Evolutionary conservation across 2,329 filamentous ascomycete genomes (phyloP), one percentile per base, ranked within the genome.

Genomic region (Penicillium sp.): DNA sequence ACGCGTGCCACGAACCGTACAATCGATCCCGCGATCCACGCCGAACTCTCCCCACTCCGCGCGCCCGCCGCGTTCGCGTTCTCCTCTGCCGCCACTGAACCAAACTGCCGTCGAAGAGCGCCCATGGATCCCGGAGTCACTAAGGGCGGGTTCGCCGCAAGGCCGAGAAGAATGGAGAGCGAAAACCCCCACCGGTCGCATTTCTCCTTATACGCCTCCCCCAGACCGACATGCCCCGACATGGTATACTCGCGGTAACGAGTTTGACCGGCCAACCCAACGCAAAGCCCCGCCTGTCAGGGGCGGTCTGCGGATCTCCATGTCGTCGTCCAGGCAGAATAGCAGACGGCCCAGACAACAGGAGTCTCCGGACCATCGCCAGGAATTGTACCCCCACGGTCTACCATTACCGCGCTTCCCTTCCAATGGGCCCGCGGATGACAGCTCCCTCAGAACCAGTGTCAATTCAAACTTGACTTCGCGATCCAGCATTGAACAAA

Each of bases 391-490:
- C 14, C 28, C 52, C 9, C 56, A 56, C 35, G 63, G 58, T 18
- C 51, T 65, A 11, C 56, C 57, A 4, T 44, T 63, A 22, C 64
- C 67, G 11, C 62, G 65, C 26, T 65, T 63, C 23, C 59, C 62
- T n/a, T 55, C 59, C 14, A 58, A 60, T 49, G 60, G 57, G 2
- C 56, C 64, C 3, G 42, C 60, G n/a, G 68, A 70, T 31, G 61
- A 67, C 26, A 61, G 63, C 41, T 54, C 57, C 5, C 64, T 77
- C 20, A 74, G 81, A 20, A 75, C 77, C 11, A 84, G 81, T 52
- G 75, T 79, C 53, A 75, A 80, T 44, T 85, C 81, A 3, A 77
- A 74, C 22, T 69, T 80, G 63, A 85, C 81, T 3, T 79, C 73
- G 3, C 74, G 75, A 44, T 84, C 80, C 13, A 83, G 79, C 59